These are phyloP conservation scores for Artemisia princeps DNA, from an alignment of 140 eudicot genomes.

Conservation along the genomic window DNA sequence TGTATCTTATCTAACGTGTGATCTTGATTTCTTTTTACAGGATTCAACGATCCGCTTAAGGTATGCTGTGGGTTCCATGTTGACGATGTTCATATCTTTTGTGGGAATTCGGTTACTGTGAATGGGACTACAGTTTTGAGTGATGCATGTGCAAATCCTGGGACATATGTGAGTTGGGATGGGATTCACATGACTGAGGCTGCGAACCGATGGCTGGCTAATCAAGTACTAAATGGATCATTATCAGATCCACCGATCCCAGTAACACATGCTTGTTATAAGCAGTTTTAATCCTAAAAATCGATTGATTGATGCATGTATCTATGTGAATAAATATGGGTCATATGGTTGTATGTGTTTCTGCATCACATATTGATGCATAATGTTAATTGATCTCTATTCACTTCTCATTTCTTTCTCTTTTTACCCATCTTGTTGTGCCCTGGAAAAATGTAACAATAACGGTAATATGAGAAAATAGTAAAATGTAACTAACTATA, in stretches of 20 bases:
- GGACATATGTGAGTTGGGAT: slow-evolving; percentile 52
- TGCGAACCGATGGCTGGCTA: slow-evolving; percentile 54
- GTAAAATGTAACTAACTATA: too few species aligned
- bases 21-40: slow-evolving; percentile 23
- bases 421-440: too few species aligned
- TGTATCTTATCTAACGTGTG: neutral
- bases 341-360: too few species aligned
- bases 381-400: too few species aligned
- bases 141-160: slow-evolving; percentile 41
- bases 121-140: slow-evolving; percentile 50
- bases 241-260: slow-evolving; percentile 12
- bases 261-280: slow-evolving; percentile 15
- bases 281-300: slow-evolving; percentile 4
- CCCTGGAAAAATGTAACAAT: too few species aligned
- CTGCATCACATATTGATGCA: too few species aligned
- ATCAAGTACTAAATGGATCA: slow-evolving; percentile 22
- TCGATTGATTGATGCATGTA: too few species aligned
- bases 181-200: slow-evolving; percentile 61
- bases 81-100: slow-evolving; percentile 35
- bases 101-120: slow-evolving; percentile 37
- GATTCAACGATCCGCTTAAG: slow-evolving; percentile 50
- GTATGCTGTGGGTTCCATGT: slow-evolving; percentile 56
- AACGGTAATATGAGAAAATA: too few species aligned
- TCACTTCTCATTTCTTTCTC: too few species aligned
- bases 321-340: too few species aligned